These are phyloP conservation scores for Solanum chilense DNA, from an alignment of 257 asterid genomes.

Conservation along the genomic window DNA sequence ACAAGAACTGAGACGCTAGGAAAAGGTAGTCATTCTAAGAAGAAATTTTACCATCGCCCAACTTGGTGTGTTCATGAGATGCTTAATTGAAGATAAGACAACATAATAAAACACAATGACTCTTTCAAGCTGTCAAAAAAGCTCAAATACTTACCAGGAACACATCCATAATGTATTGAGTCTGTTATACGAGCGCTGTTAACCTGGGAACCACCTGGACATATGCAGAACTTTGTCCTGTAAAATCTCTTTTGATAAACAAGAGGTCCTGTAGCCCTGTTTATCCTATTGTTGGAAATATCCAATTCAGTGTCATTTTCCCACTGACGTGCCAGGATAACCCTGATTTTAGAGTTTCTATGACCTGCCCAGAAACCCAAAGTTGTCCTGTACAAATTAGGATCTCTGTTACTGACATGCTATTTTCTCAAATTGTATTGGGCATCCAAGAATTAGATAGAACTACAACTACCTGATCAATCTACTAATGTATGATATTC, in stretches of 20 bases:
- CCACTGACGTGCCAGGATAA: slow-evolving; percentile 86
- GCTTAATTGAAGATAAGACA: not conserved
- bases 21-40: not conserved
- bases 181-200: slow-evolving; percentile 98
- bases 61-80: not conserved
- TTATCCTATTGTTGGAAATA: slow-evolving; percentile 74
- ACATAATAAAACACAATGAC: not conserved
- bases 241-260: slow-evolving; percentile 88
- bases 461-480: not conserved
- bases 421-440: not conserved
- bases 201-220: slow-evolving; percentile 99
- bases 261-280: slow-evolving; percentile 84
- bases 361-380: slow-evolving; percentile 99
- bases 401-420: not conserved
- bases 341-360: slow-evolving; percentile 90
- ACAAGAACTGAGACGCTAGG: not conserved
- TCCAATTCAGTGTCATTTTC: slow-evolving; percentile 96
- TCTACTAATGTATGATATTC: not conserved
- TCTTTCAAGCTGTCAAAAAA: not conserved
- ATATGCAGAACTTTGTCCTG: slow-evolving; percentile 83
- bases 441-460: not conserved
- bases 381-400: slow-evolving; percentile 54
- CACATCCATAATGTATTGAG: slow-evolving; percentile 94
- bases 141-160: slow-evolving; percentile 68
- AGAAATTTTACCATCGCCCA: not conserved